Evolutionary conservation across 345 rosid species (phyloP), one percentile per base, ranked within the genome.

Genomic region (Adansonia digitata): DNA sequence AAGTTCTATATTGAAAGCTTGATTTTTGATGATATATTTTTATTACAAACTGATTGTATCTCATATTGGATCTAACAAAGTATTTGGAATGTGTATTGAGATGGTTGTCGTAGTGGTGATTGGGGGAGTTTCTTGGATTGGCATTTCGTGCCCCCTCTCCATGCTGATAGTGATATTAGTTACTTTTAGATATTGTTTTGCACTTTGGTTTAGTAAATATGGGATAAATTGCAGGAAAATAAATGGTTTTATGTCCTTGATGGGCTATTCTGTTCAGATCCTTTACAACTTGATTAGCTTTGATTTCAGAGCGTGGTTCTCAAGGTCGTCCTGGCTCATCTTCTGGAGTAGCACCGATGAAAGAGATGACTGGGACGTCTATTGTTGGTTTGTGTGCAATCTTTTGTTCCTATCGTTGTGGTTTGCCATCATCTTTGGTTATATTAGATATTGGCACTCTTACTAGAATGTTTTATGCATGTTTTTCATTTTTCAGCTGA

Each of bases 301-400:
- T 51, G 39, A 69, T n/a, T 85, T 85, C 94, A 91, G 98, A 90
- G 43, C 78, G 72, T 69, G 77, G 85, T 61, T 79, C 84, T 82
- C 81, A 71, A 35, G 77, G 82, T 71, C 83, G 82, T 63, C 91
- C 92, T 65, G 82, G 74, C 75, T 88, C 96, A 64, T 85, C 97
- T 18, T 86, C 90, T 75, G 85, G 79, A 79, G 75, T 66, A 42
- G 80, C 79, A 29, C 69, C 81, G 10, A 73, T 26, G 46, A 85
- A 86, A 78, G 96, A 88, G 67, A 79, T 79, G 37, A 72, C 49
- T 45, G 86, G 74, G 37, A 80, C 82, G 76, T 83, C 77, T 85
- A 55, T 51, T 60, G 68, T 69, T 84, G 91, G 97, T 88, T 74
- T 79, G 88, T 85, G 69, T 71, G 75, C 72, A 42, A 22, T 31